Conservation (phyloP, 345 rosid genomes). For the Rhizophora mangle region DNA sequence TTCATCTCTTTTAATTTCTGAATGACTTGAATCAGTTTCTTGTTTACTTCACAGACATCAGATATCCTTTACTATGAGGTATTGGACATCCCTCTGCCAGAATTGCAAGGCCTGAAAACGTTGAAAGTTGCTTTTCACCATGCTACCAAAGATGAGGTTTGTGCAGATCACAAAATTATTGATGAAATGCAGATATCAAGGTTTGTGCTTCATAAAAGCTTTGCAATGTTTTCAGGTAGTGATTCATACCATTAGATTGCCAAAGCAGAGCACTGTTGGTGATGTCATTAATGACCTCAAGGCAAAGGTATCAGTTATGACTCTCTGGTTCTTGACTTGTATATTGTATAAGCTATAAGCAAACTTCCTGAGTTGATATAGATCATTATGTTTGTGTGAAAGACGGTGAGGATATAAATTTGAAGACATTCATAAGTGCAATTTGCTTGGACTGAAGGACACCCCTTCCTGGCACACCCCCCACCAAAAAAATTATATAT, state of each 20-base stretch:
- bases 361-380: not conserved
- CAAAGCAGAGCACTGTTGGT: slow-evolving; percentile 38
- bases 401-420: too few relatives aligned
- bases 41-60: slow-evolving; percentile 50
- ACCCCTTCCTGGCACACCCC: too few relatives aligned
- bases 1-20: not conserved
- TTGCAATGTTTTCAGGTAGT: slow-evolving; percentile 37
- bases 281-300: slow-evolving; percentile 35
- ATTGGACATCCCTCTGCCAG: slow-evolving; percentile 94
- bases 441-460: too few relatives aligned
- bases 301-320: slow-evolving; percentile 23
- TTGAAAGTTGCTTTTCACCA: slow-evolving; percentile 27
- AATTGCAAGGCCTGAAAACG: slow-evolving; percentile 82
- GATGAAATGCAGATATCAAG: slow-evolving; percentile 1
- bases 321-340: not conserved
- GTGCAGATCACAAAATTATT: not conserved
- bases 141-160: slow-evolving; percentile 25
- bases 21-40: not conserved
- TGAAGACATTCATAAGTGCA: too few relatives aligned
- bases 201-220: slow-evolving; percentile 13
- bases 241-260: slow-evolving; percentile 35
- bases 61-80: slow-evolving; percentile 93
- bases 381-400: not conserved
- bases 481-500: too few relatives aligned
- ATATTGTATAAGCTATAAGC: not conserved